Evolutionary conservation across 1,284 basidiomycete species (phyloP).

Genomic region (Melanopsichium pennsylvanicum): DNA sequence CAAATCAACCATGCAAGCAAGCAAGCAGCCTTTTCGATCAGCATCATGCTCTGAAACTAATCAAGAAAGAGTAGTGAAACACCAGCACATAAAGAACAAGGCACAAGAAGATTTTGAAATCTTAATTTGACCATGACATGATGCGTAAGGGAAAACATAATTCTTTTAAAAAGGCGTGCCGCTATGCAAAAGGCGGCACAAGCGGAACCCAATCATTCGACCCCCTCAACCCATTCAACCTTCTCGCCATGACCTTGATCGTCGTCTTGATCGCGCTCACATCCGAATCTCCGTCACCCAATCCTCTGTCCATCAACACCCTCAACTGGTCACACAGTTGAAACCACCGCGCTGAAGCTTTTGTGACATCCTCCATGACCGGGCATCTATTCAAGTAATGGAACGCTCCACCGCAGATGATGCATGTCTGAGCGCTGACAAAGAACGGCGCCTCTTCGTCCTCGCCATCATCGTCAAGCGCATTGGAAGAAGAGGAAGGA

Average conservation of each 20-base stretch:
- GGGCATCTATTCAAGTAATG: conserved; percentile 41
- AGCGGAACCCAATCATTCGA: conserved; percentile 11
- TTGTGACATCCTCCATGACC: conserved; percentile 25
- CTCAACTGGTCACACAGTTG: conserved; percentile 31
- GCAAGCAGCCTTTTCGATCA: too few relatives aligned
- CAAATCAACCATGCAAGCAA: too few relatives aligned
- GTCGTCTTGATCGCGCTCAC: conserved; percentile 34
- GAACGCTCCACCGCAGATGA: conserved; percentile 39
- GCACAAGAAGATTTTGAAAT: too few relatives aligned
- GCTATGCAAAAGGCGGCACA: conserved; percentile 23
- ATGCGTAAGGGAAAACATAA: too few relatives aligned
- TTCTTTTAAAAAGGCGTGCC: too few relatives aligned
- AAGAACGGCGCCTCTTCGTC: conserved; percentile 7
- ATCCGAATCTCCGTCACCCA: conserved; percentile 22
- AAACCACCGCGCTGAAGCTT: conserved; percentile 29
- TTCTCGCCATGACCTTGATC: conserved; percentile 36
- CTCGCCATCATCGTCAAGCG: neutral
- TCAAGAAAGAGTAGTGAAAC: too few relatives aligned
- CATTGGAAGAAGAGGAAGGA: neutral
- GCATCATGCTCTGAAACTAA: too few relatives aligned
- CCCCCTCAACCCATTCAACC: conserved; percentile 17
- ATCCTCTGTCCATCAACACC: conserved; percentile 14
- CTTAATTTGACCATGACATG: too few relatives aligned
- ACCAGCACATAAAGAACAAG: too few relatives aligned
- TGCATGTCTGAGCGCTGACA: conserved; percentile 25